Base-by-base conservation (phyloP, 2,329 filamentous ascomycete genomes). In the Scorias spongiosa region DNA sequence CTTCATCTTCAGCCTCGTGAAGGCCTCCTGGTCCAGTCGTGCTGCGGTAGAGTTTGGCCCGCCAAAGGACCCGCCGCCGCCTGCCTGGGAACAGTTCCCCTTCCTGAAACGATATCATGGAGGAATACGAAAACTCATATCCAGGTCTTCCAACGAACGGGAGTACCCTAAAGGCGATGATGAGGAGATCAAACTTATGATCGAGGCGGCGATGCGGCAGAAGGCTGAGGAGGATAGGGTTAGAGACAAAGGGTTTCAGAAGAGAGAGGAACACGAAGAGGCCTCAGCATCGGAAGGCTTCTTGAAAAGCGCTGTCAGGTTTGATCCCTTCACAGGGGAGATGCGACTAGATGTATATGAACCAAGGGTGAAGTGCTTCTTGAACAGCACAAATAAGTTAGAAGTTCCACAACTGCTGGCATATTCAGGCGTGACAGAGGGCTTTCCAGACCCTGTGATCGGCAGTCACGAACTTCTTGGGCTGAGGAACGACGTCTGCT, bases 71-170 rank as follows among this genome's bases (percentile, higher is more conserved):
- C 72, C 72, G 10, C 63, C 75, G 0, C 75, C 78, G 15, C 83
- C 84, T 10, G 63, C 75, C n/a, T 96, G 88, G 87, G 84, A 93
- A 59, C 75, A 74, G 9, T 96, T 93, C 58, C 77, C 79, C 0
- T 93, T 94, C 56, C 63, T 98, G 48, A 81, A 80, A 47, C 75
- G 88, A 49, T 98, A 95, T 60, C 91, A 95, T 60, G 89, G 87
- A 11, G 91, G 91, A 1, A 72, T 98, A 46, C 73, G 80, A 50
- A 81, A 75, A 0, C 58, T 98, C 48, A 75, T 84, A 0, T 64
- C 76, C 0, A 66, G 78, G 20, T 61, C 70, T 11, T 68, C 84
- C 40, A 89, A 88, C 51, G 67, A 72, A 9, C 81, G 88, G 0
- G 84, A 96, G 57, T 96, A 93, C 57, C 89, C 91, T 1, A 70